Evolutionary conservation across 2,329 filamentous ascomycete species (phyloP), one percentile per base, ranked within the genome.

Genomic region (Claviceps arundinis): DNA sequence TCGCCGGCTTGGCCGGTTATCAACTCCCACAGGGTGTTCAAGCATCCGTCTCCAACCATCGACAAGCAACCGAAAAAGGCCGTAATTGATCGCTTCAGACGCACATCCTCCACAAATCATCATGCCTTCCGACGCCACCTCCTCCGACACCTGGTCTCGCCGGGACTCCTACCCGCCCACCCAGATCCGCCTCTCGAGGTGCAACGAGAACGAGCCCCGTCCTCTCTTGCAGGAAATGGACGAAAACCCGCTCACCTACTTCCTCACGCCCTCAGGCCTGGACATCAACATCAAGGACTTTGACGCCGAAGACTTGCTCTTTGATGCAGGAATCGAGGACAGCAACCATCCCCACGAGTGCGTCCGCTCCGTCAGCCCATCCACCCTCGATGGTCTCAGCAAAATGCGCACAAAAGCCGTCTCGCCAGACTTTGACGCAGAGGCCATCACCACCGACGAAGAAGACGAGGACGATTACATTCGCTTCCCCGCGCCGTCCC

Each of bases 261-360:
- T 80, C 57, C 69, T 80, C 43, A 78, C 76, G 1, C 73, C 77
- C 1, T 66, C 70, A 0, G 65, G 66, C 11, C 59, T 69, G 11
- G 69, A 73, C 19, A 68, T 70, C 22, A 62, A 68, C 13, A 68
- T 67, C 37, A 58, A 66, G 37, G 64, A 72, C 34, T 62, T 70
- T 26, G 70, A 70, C 42, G 62, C 68, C 45, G 67, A 67, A 56
- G 70, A 74, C 61, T 67, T 75, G 65, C 74, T 77, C 56, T 74
- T 78, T 57, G 76, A 80, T 59, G 77, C 77, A 40, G 76, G 77
- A 52, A 81, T 81, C 60, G 76, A 80, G 59, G 71, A 76, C 57
- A 61, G 67, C 51, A 71, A 65, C 54, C 68, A 68, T 4, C 72
- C 73, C 3, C 62, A 65, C 30, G 69, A 72, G 16, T 68, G 73